Evolutionary conservation across 768 basidiomycete genomes (phyloP), one percentile per base, ranked within the genome.

Genomic region (Panus rudis): DNA sequence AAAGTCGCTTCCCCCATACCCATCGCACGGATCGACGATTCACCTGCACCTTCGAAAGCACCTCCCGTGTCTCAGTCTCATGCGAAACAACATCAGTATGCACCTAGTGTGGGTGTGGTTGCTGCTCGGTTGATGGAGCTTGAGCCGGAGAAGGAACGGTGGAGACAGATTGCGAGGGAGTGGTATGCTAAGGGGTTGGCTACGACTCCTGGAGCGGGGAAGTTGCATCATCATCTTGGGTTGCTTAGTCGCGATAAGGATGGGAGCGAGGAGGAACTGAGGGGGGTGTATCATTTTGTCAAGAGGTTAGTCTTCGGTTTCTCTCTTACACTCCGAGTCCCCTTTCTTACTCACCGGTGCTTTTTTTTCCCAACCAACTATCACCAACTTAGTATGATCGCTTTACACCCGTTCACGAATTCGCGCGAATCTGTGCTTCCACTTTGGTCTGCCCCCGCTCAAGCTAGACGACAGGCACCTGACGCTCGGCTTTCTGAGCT

Each of bases 211-310:
- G 93, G 92, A n/a, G 81, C 83, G 4, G 96, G 96, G 3, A 83
- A 93, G 57, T 65, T 99, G 30, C 96, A 98, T 61, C 92, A 97
- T 58, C 91, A 97, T 55, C 65, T 99, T 12, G 96, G 92, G 2
- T 61, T 94, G 49, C 71, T 99, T 33, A 85, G 85, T 52, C 74
- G 88, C 20, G 92, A 94, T 58, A 79, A 77, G 17, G 83, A 85
- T 48, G 75, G 75, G 2, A 85, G 92, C 50, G 92, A 93, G 48
- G 90, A 96, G 52, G 92, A 94, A 49, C 61, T 92, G 14, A 71
- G 86, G 8, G 84, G 82, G 0, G 74, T 96, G 4, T 97, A 99
- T 58, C 96, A 99, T 58, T 97, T 93, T 51, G 76, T 81, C 6
- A 96, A 96, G 65, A 94, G 93, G 93, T 92, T 21, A 32, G 79